Evolutionary conservation across 1,139 yeast genomes (phyloP).

Genomic region (Scheffersomyces segobiensis): DNA sequence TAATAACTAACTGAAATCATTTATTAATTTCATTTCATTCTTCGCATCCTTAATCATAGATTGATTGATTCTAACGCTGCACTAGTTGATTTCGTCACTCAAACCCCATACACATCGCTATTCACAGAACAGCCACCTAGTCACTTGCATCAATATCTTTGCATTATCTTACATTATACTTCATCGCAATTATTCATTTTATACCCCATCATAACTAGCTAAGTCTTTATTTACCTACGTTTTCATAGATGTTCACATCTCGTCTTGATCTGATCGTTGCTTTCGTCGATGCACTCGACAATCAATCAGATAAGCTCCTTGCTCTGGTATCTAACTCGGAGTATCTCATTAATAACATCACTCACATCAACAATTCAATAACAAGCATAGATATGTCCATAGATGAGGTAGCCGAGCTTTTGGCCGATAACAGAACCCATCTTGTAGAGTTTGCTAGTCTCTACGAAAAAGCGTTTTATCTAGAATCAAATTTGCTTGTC

Average conservation of each 20-base stretch:
- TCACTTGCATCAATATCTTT: not conserved
- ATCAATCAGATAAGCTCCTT: conserved; percentile 25
- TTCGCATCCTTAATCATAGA: too few relatives aligned
- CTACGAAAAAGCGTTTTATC: conserved; percentile 31
- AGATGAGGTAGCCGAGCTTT: conserved; percentile 27
- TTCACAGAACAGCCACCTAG: not conserved
- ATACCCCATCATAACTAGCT: not conserved
- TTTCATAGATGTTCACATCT: conserved; percentile 5
- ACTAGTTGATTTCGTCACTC: not conserved
- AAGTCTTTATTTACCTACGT: not conserved
- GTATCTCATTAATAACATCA: conserved; percentile 21
- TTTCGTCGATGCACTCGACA: conserved; percentile 32
- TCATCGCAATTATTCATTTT: not conserved
- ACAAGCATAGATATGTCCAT: conserved; percentile 30
- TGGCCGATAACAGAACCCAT: conserved; percentile 23
- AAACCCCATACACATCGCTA: not conserved
- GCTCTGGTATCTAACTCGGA: conserved; percentile 24
- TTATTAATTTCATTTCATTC: too few relatives aligned
- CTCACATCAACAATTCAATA: conserved; percentile 21
- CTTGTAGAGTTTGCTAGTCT: conserved; percentile 31
- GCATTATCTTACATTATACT: not conserved
- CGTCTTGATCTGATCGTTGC: conserved; percentile 31
- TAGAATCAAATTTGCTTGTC: conserved; percentile 33
- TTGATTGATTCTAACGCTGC: too few relatives aligned
- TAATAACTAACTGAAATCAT: too few relatives aligned